These are phyloP conservation scores for Talaromyces sp. DNA, from an alignment of 2,329 filamentous ascomycete genomes.

Conservation along the genomic window DNA sequence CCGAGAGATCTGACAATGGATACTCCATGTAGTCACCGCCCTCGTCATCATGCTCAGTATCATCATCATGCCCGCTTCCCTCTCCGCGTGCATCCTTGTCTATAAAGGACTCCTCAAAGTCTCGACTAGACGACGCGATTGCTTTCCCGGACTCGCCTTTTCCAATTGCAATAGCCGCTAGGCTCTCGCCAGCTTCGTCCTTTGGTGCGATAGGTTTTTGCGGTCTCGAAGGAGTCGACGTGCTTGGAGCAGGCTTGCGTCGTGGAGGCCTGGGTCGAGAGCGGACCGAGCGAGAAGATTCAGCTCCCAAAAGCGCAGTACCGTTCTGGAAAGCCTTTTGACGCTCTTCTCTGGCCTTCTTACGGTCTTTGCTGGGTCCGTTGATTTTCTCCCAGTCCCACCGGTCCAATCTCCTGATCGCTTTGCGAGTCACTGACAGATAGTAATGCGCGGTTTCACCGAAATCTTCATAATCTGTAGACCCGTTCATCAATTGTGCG, in stretches of 20 bases:
- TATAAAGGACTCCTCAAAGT: slow-evolving; percentile 33
- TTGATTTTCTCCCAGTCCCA: slow-evolving; percentile 46
- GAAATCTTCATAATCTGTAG: slow-evolving; percentile 43
- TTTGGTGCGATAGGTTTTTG: slow-evolving; percentile 1
- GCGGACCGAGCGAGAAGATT: slow-evolving; percentile 10
- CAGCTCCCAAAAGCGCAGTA: slow-evolving; percentile 21
- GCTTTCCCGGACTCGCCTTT: neutral
- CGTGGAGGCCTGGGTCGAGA: slow-evolving; percentile 14
- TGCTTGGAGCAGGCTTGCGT: slow-evolving; percentile 16
- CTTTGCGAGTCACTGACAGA: slow-evolving; percentile 43
- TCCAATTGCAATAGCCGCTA: neutral
- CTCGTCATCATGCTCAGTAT: slow-evolving; percentile 22
- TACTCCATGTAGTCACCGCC: slow-evolving; percentile 13
- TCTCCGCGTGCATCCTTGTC: slow-evolving; percentile 39
- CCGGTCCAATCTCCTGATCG: slow-evolving; percentile 41
- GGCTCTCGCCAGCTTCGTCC: slow-evolving; percentile 18
- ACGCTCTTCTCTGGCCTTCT: slow-evolving; percentile 37
- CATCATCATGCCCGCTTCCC: slow-evolving; percentile 35
- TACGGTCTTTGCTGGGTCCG: slow-evolving; percentile 37
- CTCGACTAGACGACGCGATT: neutral
- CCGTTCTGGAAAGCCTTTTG: slow-evolving; percentile 30
- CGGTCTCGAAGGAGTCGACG: slow-evolving; percentile 7
- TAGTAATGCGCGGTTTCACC: slow-evolving; percentile 48
- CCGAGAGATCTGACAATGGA: neutral
- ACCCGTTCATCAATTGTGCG: neutral